phyloP scores from a whole-genome alignment of 352 stramenopile genomes.

The Phytophthora lateralis region DNA sequence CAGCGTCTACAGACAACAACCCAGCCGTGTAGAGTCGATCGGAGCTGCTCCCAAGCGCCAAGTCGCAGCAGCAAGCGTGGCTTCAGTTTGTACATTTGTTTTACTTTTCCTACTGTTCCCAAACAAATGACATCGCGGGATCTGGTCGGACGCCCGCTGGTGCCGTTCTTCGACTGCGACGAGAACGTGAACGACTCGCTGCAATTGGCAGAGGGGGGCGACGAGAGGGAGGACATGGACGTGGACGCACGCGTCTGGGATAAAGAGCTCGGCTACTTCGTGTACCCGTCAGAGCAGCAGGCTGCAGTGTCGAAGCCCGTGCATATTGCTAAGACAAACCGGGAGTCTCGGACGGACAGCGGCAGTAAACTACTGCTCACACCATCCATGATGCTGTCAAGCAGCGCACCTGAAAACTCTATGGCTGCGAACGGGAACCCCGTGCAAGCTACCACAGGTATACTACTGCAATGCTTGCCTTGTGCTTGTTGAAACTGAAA shows the following conservation, averaged over 20 bases:
- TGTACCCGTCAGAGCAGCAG: constrained; percentile 66
- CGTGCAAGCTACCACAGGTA: constrained; percentile 28
- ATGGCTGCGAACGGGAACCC: constrained; percentile 25
- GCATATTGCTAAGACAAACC: constrained; percentile 20
- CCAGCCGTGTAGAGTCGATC: constrained; percentile 8
- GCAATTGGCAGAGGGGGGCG: constrained; percentile 36
- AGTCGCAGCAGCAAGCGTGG: background rate
- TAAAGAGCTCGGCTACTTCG: constrained; percentile 82
- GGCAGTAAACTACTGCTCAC: constrained; percentile 60
- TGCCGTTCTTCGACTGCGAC: constrained; percentile 77
- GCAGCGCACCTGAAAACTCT: constrained; percentile 53
- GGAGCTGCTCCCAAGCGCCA: constrained; percentile 1
- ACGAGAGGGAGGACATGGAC: constrained; percentile 63
- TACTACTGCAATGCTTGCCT: constrained; percentile 18
- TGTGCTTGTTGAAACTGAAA: constrained; percentile 17
- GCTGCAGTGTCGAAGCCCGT: constrained; percentile 12
- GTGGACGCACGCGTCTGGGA: constrained; percentile 87
- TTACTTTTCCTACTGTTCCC: constrained; percentile 10
- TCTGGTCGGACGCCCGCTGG: constrained; percentile 69
- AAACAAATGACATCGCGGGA: constrained; percentile 39
- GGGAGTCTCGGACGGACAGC: constrained; percentile 28
- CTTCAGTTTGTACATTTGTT: constrained; percentile 29
- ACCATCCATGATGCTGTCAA: constrained; percentile 80
- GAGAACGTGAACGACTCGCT: constrained; percentile 80
- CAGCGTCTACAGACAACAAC: constrained; percentile 13